phyloP scores from a whole-genome alignment of 139 green algal species.

The Zygnema circumcarinatum region DNA sequence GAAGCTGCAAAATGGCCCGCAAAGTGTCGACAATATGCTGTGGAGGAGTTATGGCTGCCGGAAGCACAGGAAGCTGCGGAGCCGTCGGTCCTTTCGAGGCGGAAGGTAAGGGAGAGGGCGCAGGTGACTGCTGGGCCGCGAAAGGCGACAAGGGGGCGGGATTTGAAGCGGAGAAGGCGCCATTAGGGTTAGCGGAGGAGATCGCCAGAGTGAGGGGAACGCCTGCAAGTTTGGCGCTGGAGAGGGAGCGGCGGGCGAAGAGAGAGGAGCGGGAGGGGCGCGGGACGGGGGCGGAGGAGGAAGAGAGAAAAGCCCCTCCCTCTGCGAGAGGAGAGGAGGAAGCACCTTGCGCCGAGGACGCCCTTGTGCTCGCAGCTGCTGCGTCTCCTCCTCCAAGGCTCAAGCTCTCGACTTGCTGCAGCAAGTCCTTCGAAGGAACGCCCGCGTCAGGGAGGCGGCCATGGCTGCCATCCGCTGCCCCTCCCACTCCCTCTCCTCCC shows the following conservation, averaged over 20 bases:
- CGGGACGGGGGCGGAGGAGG: background rate
- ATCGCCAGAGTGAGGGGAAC: background rate
- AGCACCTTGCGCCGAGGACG: background rate
- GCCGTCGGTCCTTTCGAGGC: background rate
- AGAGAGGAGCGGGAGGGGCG: background rate
- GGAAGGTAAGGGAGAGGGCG: background rate
- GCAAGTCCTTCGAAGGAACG: background rate
- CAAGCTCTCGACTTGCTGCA: background rate
- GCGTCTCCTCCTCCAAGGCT: background rate
- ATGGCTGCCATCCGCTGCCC: too few species aligned
- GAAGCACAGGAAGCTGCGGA: background rate
- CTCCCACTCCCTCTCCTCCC: conserved; percentile 16
- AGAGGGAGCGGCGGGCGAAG: background rate
- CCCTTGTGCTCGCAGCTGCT: background rate
- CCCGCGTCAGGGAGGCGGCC: background rate
- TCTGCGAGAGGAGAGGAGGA: background rate
- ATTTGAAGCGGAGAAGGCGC: background rate
- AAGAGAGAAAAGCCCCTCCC: too few species aligned
- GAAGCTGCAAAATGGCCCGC: conserved; percentile 31
- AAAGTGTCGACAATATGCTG: background rate
- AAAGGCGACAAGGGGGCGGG: background rate
- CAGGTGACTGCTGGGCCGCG: background rate
- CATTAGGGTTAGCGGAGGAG: background rate
- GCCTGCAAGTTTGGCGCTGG: background rate
- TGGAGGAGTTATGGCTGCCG: background rate